Conservation (phyloP, 176 grass and related monocot species). For the Otatea glauca region DNA sequence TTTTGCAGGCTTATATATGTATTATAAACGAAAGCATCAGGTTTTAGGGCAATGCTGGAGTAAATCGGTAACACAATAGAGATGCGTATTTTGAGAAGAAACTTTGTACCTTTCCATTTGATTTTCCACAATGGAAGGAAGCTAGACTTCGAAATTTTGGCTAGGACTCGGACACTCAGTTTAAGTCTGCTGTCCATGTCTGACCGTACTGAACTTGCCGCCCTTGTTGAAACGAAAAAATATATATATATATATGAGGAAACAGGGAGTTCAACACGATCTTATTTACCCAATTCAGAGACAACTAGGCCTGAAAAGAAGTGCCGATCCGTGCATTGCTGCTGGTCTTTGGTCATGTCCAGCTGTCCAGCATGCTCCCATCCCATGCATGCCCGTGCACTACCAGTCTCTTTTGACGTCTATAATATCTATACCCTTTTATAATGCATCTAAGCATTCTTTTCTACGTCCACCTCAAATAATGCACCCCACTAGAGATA, state of each 20-base stretch:
- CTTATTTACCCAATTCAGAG: neutral
- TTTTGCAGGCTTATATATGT: too few species aligned
- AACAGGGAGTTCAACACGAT: neutral
- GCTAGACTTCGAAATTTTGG: too few species aligned
- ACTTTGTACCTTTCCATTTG: too few species aligned
- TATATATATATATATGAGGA: neutral
- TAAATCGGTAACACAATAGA: too few species aligned
- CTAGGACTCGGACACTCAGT: neutral
- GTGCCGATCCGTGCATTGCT: neutral
- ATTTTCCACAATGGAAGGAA: too few species aligned
- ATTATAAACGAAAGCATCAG: too few species aligned
- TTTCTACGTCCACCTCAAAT: too few species aligned
- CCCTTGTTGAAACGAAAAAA: neutral
- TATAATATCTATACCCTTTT: too few species aligned
- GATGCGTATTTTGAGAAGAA: too few species aligned
- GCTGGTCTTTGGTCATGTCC: slow-evolving; percentile 27
- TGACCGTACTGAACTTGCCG: neutral
- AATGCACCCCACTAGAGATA: too few species aligned
- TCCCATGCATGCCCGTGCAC: neutral
- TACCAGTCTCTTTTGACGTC: neutral
- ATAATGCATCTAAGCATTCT: too few species aligned
- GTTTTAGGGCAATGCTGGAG: too few species aligned
- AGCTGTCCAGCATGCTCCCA: neutral
- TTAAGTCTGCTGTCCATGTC: neutral
- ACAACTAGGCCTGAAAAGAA: neutral